Conservation (phyloP, 495 filamentous ascomycete species). For the Penicillium tannophilum region DNA sequence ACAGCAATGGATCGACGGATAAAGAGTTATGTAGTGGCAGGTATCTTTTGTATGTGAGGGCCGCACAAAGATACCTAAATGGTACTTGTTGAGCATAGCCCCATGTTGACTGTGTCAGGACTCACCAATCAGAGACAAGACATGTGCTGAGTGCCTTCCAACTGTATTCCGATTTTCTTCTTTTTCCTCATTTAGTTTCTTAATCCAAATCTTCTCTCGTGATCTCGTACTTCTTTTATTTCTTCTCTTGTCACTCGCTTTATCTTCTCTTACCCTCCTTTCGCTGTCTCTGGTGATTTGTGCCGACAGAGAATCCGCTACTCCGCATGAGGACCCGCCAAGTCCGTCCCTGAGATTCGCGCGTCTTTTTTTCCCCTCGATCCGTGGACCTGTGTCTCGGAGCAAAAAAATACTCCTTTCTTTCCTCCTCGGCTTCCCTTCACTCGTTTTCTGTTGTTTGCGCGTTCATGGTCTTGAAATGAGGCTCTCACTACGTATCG, state of each 20-base stretch:
- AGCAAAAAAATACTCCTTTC: constrained; percentile 9
- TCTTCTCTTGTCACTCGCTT: neutral
- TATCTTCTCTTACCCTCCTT: neutral
- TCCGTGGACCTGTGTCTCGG: constrained; percentile 5
- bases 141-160: constrained; percentile 2
- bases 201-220: neutral
- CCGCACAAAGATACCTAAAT: neutral
- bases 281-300: neutral
- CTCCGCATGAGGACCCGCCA: constrained; percentile 10
- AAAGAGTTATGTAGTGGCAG: neutral
- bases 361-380: neutral
- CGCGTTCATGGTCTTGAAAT: constrained; percentile 41
- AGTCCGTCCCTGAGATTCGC: constrained; percentile 7
- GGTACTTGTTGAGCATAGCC: neutral
- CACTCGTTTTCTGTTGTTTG: neutral
- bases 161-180: neutral
- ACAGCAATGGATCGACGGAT: constrained; percentile 2
- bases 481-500: constrained; percentile 44
- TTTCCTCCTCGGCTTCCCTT: constrained; percentile 8
- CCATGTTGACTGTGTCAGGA: neutral
- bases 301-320: neutral
- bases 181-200: neutral
- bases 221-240: neutral
- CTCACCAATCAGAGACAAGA: neutral
- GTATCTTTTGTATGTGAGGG: neutral